These are phyloP conservation scores for Crataegus laevigata DNA, from an alignment of 306 rosid species.

Conservation along the genomic window DNA sequence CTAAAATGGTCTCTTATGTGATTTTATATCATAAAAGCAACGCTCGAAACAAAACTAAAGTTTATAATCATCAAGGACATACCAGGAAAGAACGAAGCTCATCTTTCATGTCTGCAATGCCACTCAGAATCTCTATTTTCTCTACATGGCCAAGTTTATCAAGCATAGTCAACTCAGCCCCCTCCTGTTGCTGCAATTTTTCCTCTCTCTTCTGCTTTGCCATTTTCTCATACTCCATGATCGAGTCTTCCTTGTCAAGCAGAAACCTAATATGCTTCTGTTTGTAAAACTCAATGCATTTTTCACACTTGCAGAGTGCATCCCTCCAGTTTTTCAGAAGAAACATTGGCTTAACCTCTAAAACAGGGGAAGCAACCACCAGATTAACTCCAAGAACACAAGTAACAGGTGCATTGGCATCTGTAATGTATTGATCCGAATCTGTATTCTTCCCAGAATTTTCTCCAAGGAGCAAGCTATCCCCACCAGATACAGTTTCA, in stretches of 20 bases:
- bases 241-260: conserved; percentile 79
- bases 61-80: conserved; percentile 9
- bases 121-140: conserved; percentile 87
- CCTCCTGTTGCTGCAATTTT: conserved; percentile 73
- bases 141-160: conserved; percentile 83
- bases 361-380: conserved; percentile 28
- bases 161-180: conserved; percentile 58
- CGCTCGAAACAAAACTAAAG: neutral
- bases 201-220: conserved; percentile 80
- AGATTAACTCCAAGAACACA: conserved; percentile 63
- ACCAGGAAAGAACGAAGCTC: conserved; percentile 86
- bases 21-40: neutral
- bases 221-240: conserved; percentile 80
- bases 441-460: conserved; percentile 20
- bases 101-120: conserved; percentile 89
- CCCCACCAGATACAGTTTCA: conserved; percentile 32
- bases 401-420: conserved; percentile 18
- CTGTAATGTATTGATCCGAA: conserved; percentile 18
- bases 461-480: conserved; percentile 29
- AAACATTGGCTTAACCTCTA: conserved; percentile 58
- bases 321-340: conserved; percentile 84
- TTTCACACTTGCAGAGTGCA: conserved; percentile 72
- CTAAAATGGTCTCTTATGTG: neutral
- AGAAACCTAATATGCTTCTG: conserved; percentile 59
- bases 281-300: conserved; percentile 46